Evolutionary conservation across 805 yeast species (phyloP).

Genomic region (Candida palmyrensis): DNA sequence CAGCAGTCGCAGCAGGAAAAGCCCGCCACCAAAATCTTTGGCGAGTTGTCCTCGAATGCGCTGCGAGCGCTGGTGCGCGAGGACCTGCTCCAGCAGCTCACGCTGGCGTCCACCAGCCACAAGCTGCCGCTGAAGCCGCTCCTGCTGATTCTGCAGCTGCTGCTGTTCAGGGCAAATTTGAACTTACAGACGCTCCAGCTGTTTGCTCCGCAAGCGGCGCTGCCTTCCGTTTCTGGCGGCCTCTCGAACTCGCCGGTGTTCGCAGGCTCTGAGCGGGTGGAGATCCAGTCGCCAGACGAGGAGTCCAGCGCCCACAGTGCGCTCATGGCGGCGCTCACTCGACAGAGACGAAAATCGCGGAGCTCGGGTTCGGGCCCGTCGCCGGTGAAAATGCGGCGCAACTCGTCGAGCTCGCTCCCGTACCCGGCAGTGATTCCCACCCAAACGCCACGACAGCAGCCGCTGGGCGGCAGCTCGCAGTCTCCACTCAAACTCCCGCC

Average conservation of each 20-base stretch:
- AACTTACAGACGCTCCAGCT: background rate
- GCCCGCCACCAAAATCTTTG: constrained; percentile 8
- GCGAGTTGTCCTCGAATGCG: constrained; percentile 1
- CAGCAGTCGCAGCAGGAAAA: constrained; percentile 14
- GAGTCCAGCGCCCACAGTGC: constrained; percentile 44
- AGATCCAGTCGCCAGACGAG: constrained; percentile 30
- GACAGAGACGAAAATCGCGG: constrained; percentile 23
- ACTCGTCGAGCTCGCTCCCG: constrained; percentile 4
- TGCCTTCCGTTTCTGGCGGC: background rate
- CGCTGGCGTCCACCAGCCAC: no score
- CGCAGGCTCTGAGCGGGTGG: constrained; percentile 2
- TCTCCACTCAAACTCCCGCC: constrained; percentile 20
- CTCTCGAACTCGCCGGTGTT: constrained; percentile 5
- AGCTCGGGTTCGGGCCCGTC: constrained; percentile 9
- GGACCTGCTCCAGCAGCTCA: background rate
- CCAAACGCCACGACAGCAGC: constrained; percentile 3
- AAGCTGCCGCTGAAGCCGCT: no score
- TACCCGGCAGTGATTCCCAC: constrained; percentile 2
- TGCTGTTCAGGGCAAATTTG: no score
- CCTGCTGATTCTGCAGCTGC: no score
- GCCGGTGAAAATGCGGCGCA: constrained; percentile 4
- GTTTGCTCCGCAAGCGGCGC: background rate
- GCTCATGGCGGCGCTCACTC: constrained; percentile 35
- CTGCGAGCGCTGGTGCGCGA: background rate
- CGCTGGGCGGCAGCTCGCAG: background rate